Evolutionary conservation across 768 basidiomycete genomes (phyloP).

Genomic region (Phaeotremella skinneri): DNA sequence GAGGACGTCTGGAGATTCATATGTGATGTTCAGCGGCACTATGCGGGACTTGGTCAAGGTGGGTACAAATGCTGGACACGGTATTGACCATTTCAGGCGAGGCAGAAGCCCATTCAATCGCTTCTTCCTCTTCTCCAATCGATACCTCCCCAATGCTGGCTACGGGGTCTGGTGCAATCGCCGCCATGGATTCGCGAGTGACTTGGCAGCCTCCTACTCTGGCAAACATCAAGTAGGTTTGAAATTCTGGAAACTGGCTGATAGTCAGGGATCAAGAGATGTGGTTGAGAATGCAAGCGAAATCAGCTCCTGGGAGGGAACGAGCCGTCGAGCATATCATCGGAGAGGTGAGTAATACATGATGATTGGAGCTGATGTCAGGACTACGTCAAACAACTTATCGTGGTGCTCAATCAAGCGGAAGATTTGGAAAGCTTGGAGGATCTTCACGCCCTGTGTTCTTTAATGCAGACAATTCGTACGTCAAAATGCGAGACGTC

Average conservation of each 20-base stretch:
- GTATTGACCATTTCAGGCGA: conserved; percentile 17
- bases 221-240: conserved; percentile 41
- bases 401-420: conserved; percentile 78
- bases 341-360: conserved; percentile 63
- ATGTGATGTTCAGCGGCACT: conserved; percentile 78
- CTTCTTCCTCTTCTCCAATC: conserved; percentile 37
- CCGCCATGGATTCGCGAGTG: conserved; percentile 11
- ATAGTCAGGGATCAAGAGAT: conserved; percentile 38
- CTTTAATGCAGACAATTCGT: conserved; percentile 93
- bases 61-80: not conserved
- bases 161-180: conserved; percentile 1
- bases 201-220: conserved; percentile 37
- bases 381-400: conserved; percentile 84
- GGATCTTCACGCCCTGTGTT: conserved; percentile 85
- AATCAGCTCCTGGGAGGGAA: conserved; percentile 72
- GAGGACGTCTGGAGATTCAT: conserved; percentile 98
- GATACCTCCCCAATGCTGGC: conserved; percentile 31
- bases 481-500: conserved; percentile 46
- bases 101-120: conserved; percentile 18
- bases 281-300: conserved; percentile 56
- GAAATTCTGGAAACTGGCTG: conserved; percentile 1
- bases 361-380: conserved; percentile 45
- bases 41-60: not conserved
- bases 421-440: conserved; percentile 90
- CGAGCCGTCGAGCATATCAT: conserved; percentile 86